Percentiles rank a stretch among this genome's conserved stretches.
These are phyloP conservation scores for Phialophora verrucosa DNA, from an alignment of 2,329 filamentous ascomycete species.

Conservation along the genomic window DNA sequence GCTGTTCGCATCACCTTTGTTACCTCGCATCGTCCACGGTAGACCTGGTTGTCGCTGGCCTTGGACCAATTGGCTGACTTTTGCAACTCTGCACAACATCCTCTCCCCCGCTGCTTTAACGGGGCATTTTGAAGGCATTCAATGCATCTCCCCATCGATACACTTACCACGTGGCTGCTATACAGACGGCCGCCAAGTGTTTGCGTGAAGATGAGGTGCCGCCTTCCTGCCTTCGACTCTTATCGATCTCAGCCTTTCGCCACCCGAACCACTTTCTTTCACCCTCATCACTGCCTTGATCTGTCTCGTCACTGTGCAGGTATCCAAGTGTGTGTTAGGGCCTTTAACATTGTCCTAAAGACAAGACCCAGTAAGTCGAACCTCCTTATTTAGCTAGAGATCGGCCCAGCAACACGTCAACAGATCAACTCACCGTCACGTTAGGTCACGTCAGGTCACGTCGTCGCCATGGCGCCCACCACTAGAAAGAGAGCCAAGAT, in stretches of 20 bases:
- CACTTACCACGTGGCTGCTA: not conserved
- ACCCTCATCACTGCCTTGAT: not conserved
- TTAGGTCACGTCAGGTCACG: not conserved
- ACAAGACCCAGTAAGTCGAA: not conserved
- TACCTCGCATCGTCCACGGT: not conserved
- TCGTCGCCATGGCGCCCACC: constrained; percentile 15
- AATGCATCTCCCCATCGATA: not conserved
- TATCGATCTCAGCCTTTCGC: not conserved
- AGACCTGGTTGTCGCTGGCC: not conserved
- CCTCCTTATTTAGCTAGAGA: not conserved
- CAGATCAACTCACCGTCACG: constrained; percentile 2
- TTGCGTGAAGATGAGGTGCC: not conserved
- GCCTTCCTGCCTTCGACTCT: not conserved
- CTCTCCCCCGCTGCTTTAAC: constrained; percentile 2
- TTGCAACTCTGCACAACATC: not conserved
- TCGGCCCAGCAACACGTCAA: not conserved
- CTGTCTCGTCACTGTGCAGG: not conserved
- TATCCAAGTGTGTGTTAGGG: not conserved
- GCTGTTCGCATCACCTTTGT: not conserved
- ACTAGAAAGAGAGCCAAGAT: constrained; percentile 20
- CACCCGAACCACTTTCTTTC: not conserved
- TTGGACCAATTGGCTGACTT: not conserved
- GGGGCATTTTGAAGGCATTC: not conserved
- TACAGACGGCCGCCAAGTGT: not conserved
- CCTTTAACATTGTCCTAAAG: not conserved